Evolutionary conservation across 257 asterid species (phyloP).

Genomic region (Agastache rugosa): DNA sequence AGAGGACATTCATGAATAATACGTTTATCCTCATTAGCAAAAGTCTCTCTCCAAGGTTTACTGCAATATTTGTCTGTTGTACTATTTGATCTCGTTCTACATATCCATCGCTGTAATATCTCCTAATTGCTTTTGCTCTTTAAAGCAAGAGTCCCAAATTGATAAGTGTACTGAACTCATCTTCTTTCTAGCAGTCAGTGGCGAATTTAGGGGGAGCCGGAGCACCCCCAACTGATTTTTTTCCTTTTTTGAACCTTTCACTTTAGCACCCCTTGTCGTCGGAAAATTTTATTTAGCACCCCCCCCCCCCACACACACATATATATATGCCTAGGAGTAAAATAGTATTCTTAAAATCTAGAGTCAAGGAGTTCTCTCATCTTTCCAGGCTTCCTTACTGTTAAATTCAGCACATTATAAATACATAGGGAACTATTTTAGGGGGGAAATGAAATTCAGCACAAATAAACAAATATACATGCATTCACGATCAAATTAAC

Average conservation of each 20-base stretch:
- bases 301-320: too few species aligned
- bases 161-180: not conserved
- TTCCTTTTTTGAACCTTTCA: too few species aligned
- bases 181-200: not conserved
- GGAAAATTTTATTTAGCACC: too few species aligned
- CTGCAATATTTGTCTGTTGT: not conserved
- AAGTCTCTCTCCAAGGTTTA: not conserved
- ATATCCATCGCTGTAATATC: not conserved
- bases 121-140: not conserved
- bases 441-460: not conserved
- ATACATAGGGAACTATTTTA: not conserved
- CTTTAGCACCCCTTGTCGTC: too few species aligned
- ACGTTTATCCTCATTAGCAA: not conserved
- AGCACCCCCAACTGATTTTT: too few species aligned
- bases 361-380: not conserved
- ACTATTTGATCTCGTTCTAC: not conserved
- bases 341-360: not conserved
- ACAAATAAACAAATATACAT: not conserved
- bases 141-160: not conserved
- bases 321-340: not conserved
- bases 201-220: too few species aligned
- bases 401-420: constrained; percentile 5
- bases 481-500: not conserved
- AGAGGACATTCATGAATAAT: not conserved
- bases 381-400: not conserved